Base-by-base conservation (phyloP, 257 asterid genomes). In the Scutellaria minor region DNA sequence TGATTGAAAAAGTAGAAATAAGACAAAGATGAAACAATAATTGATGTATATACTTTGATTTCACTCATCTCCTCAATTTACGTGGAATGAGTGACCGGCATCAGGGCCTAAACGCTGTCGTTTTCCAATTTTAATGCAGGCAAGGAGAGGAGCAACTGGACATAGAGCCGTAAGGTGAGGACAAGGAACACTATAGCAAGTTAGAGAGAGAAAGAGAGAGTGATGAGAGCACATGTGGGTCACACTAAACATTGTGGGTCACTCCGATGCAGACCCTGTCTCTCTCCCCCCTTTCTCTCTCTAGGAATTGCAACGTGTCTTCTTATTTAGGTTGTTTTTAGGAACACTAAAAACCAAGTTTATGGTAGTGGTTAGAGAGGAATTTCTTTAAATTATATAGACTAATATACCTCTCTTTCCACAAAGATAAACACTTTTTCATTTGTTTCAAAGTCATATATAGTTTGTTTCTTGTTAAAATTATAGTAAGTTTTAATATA, bases 221-320 rank as follows among this genome's bases (percentile, higher is more conserved):
- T 31, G 22, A 35, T 24, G 53, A 60, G 61, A 27, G 71, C 78
- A 48, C 70, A 60, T 70, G 78, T 81, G 83, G 81, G 78, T 46
- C 70, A 74, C 79, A 74, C 82, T 72, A 66, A 72, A 72, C 75
- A 55, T 77, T 70, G 77, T 44, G 70, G 58, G 76, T 75, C 80
- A 64, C 73, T 65, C 71, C 7, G 22, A 27, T 15, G 46, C 83
- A 79, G 82, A 61, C 80, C 82, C 65, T 77, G 79, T 83, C 84
- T 63, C 45, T 64, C 54, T 10, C 53, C 62, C 68, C 65, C 31
- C 75, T 59, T 20, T 60, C 75, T 57, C 64, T 47, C 71, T 52
- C 71, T 58, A 3, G 0, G 6, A 22, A 42, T 2, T 66, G 46
- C 60, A 48, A 60, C 18, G 0, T 0, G 0, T 0, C 18, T 3